A percentile compares a stretch with the other conserved stretches of the same genome.
Conservation (phyloP, 495 filamentous ascomycete genomes). For the Podospora pseudoanserina region DNA sequence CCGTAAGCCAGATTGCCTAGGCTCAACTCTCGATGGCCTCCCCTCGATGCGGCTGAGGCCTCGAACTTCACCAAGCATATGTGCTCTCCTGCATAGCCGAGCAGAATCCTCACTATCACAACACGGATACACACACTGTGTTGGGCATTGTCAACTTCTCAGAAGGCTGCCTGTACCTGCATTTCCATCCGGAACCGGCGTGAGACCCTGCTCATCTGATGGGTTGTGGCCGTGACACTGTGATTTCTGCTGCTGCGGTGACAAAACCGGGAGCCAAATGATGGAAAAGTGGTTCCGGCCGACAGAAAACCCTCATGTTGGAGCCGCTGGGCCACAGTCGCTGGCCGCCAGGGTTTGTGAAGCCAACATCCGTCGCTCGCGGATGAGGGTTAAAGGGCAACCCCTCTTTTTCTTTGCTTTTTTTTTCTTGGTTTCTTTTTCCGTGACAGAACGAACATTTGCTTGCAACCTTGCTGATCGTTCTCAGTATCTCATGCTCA, state of each 20-base stretch:
- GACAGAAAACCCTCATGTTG: background rate
- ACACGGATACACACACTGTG: background rate
- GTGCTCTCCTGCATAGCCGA: background rate
- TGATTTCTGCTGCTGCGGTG: background rate
- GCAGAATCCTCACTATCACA: background rate
- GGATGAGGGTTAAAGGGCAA: background rate
- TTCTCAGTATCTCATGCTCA: background rate
- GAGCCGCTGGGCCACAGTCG: background rate
- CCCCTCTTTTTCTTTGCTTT: background rate
- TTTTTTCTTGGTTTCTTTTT: background rate
- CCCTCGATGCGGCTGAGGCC: background rate
- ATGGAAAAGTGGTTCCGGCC: background rate
- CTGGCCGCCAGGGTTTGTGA: background rate
- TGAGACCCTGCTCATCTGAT: background rate
- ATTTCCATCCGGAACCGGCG: background rate
- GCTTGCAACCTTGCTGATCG: background rate
- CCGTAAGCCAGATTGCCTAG: background rate
- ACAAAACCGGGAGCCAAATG: background rate
- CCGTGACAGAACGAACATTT: background rate
- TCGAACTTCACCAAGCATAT: background rate
- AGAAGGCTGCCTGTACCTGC: background rate
- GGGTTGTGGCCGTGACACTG: background rate
- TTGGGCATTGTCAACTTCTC: background rate
- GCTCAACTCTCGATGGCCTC: background rate
- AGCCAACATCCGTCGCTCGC: constrained; percentile 1